phyloP scores from a whole-genome alignment of 176 grass and related monocot species.

The Carex pumila region DNA sequence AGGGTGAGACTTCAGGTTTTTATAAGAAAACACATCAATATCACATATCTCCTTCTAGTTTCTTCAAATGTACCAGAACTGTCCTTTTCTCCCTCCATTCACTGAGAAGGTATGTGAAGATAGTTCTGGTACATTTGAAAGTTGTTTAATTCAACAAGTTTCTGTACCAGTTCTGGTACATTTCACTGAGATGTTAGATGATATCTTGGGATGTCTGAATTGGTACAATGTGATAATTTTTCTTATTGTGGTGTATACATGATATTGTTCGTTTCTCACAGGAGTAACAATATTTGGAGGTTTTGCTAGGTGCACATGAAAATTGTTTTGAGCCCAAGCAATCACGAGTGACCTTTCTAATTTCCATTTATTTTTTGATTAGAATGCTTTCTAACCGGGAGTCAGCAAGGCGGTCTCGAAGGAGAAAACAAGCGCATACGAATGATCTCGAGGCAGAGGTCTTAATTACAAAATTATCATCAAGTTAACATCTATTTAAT shows the following conservation, averaged over 20 bases:
- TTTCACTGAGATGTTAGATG: background rate
- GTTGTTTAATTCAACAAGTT: background rate
- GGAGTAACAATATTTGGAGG: background rate
- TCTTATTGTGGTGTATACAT: background rate
- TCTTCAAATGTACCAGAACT: background rate
- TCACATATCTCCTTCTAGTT: background rate
- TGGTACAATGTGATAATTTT: background rate
- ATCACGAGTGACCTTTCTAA: background rate
- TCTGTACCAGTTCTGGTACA: too few relatives aligned
- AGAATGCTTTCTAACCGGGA: conserved; percentile 94
- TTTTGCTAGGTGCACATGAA: background rate
- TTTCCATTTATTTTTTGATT: background rate
- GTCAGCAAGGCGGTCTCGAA: conserved; percentile 84
- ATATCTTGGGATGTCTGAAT: background rate
- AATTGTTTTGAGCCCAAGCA: background rate
- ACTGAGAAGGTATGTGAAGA: background rate
- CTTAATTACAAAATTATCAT: background rate
- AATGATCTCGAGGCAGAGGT: conserved; percentile 72
- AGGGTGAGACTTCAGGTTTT: too few relatives aligned
- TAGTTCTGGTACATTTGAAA: background rate
- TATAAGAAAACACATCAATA: background rate
- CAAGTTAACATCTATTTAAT: conserved; percentile 18
- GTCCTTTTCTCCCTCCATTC: background rate
- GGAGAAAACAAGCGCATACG: conserved; percentile 79
- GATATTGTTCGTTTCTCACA: too few relatives aligned